Conservation (phyloP, 352 stramenopile genomes). For the Globisporangium barbulae region DNA sequence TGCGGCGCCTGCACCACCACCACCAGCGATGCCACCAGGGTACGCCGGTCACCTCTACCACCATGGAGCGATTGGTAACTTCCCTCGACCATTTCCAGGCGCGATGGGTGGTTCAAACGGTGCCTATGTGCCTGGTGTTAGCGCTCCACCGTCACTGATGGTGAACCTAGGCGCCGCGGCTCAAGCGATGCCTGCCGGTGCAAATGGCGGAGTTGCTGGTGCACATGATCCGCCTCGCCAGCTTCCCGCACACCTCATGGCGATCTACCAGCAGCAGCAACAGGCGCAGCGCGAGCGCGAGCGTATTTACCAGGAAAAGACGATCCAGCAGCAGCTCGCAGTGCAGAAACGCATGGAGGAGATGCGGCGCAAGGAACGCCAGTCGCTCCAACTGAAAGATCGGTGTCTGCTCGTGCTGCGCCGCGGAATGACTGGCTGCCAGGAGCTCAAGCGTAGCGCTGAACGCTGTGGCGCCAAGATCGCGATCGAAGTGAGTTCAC, state of each 20-base stretch:
- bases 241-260: conserved; percentile 24
- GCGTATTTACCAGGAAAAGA: conserved; percentile 15
- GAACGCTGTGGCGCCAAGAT: conserved; percentile 57
- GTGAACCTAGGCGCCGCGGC: not conserved
- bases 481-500: conserved; percentile 74
- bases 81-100: conserved; percentile 4
- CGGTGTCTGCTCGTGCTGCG: conserved; percentile 66
- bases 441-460: conserved; percentile 63
- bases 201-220: not conserved
- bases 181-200: not conserved
- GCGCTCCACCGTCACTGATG: not conserved
- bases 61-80: not conserved
- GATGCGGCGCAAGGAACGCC: conserved; percentile 31
- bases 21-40: conserved; percentile 16
- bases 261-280: conserved; percentile 26
- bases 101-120: not conserved
- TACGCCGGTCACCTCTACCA: not conserved
- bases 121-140: not conserved
- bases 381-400: conserved; percentile 50
- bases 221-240: conserved; percentile 2
- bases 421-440: conserved; percentile 62
- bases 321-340: conserved; percentile 12
- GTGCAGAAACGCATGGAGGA: conserved; percentile 21
- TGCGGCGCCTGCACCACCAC: conserved; percentile 24
- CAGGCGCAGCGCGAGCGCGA: conserved; percentile 15